A percentile compares a stretch with the other conserved stretches of the same genome.
phyloP scores from a whole-genome alignment of 2,329 filamentous ascomycete species.

The Apiospora malaysiana region DNA sequence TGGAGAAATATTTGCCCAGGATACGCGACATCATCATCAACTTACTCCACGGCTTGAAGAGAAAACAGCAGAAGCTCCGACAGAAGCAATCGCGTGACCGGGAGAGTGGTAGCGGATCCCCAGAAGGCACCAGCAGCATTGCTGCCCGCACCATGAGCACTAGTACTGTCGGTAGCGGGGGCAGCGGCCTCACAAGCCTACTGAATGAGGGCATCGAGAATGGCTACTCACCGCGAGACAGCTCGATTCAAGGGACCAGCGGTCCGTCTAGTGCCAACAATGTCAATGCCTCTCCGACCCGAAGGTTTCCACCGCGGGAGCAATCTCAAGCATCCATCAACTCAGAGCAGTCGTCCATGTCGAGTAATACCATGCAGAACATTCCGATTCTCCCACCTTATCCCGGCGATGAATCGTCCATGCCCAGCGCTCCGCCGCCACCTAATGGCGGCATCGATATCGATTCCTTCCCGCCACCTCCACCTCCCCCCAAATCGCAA shows the following conservation, averaged over 20 bases:
- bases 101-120: slow-evolving; percentile 48
- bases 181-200: slow-evolving; percentile 62
- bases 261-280: slow-evolving; percentile 28
- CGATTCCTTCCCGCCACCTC: slow-evolving; percentile 74
- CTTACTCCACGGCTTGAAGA: slow-evolving; percentile 91
- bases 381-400: slow-evolving; percentile 78
- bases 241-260: slow-evolving; percentile 31
- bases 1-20: slow-evolving; percentile 90
- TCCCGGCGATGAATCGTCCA: slow-evolving; percentile 62
- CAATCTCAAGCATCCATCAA: slow-evolving; percentile 53
- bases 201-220: slow-evolving; percentile 65
- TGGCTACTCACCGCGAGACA: slow-evolving; percentile 52
- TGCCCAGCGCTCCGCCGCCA: slow-evolving; percentile 49
- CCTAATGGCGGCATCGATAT: slow-evolving; percentile 58
- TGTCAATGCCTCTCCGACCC: slow-evolving; percentile 52
- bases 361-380: slow-evolving; percentile 78
- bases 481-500: slow-evolving; percentile 80
- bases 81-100: slow-evolving; percentile 66
- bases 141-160: slow-evolving; percentile 62
- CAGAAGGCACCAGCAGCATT: slow-evolving; percentile 41
- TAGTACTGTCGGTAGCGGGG: slow-evolving; percentile 64
- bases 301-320: slow-evolving; percentile 57
- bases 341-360: slow-evolving; percentile 70
- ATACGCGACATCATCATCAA: slow-evolving; percentile 99
- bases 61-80: slow-evolving; percentile 89